Evolutionary conservation across 148 eudicot species (phyloP).

Genomic region (Fagopyrum tataricum): DNA sequence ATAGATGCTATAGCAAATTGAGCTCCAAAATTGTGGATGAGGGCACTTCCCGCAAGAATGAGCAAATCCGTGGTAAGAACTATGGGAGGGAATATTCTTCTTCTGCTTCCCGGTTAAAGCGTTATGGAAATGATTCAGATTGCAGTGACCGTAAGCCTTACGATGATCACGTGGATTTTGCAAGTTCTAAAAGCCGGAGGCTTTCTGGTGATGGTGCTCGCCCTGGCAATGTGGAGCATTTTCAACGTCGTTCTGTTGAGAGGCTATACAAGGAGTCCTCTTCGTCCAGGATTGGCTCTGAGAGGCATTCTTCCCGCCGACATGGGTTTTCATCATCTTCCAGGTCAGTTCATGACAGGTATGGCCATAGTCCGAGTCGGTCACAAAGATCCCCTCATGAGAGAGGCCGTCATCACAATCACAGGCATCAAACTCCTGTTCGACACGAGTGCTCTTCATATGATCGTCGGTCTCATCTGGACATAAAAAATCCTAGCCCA

Average conservation of each 20-base stretch:
- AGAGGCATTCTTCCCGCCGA: constrained; percentile 55
- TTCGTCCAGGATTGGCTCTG: constrained; percentile 40
- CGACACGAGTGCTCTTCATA: constrained; percentile 16
- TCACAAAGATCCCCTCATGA: constrained; percentile 73
- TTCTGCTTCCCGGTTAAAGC: constrained; percentile 51
- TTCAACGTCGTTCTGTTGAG: constrained; percentile 45
- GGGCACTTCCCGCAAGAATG: constrained; percentile 36
- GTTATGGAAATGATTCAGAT: constrained; percentile 61
- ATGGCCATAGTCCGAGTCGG: constrained; percentile 58
- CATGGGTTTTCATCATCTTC: constrained; percentile 42
- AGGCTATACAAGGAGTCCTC: constrained; percentile 36
- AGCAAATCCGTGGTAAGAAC: constrained; percentile 38
- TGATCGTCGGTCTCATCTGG: constrained; percentile 25
- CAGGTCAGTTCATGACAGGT: constrained; percentile 46
- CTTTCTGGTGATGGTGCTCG: constrained; percentile 57
- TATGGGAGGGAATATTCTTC: constrained; percentile 53
- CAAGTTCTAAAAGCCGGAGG: constrained; percentile 56
- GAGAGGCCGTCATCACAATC: constrained; percentile 46
- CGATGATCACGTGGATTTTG: constrained; percentile 51
- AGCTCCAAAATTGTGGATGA: constrained; percentile 55
- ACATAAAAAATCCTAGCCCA: constrained; percentile 30
- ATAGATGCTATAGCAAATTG: constrained; percentile 38
- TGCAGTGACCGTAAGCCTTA: constrained; percentile 44
- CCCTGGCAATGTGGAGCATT: constrained; percentile 35
- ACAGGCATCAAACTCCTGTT: constrained; percentile 26